These are phyloP conservation scores for Balansia obtecta DNA, from an alignment of 2,329 filamentous ascomycete genomes.

Conservation along the genomic window DNA sequence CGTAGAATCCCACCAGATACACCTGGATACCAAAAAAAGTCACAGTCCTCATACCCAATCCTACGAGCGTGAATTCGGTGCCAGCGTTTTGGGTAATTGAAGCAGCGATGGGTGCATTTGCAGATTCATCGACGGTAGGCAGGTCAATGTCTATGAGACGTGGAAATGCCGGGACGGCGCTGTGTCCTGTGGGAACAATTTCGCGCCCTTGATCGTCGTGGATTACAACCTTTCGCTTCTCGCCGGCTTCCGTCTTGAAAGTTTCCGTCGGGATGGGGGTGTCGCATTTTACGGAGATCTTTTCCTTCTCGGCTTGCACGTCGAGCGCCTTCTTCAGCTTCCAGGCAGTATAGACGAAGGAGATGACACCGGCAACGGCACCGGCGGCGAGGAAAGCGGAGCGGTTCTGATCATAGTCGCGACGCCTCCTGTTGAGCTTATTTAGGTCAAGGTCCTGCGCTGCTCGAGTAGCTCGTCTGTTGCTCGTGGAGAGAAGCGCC, in stretches of 20 bases:
- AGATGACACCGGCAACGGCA: constrained; percentile 34
- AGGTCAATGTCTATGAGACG: constrained; percentile 53
- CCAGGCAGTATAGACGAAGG: constrained; percentile 38
- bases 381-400: constrained; percentile 40
- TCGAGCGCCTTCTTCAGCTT: constrained; percentile 34
- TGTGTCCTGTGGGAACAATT: constrained; percentile 70
- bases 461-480: constrained; percentile 17
- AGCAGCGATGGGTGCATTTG: constrained; percentile 21
- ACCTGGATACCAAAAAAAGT: constrained; percentile 85
- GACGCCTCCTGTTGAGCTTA: constrained; percentile 31
- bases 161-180: constrained; percentile 68
- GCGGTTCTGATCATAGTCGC: constrained; percentile 38
- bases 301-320: constrained; percentile 20
- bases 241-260: constrained; percentile 36
- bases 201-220: constrained; percentile 60
- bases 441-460: constrained; percentile 38
- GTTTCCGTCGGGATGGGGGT: constrained; percentile 28
- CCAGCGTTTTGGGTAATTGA: constrained; percentile 27
- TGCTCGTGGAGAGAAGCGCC: constrained; percentile 17
- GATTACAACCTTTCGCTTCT: constrained; percentile 44
- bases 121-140: constrained; percentile 9
- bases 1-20: constrained; percentile 88
- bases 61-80: constrained; percentile 75
- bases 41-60: constrained; percentile 77
- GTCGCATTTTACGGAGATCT: constrained; percentile 30